These are phyloP conservation scores for Myxozyma geophila DNA, from an alignment of 805 yeast genomes.

Conservation along the genomic window DNA sequence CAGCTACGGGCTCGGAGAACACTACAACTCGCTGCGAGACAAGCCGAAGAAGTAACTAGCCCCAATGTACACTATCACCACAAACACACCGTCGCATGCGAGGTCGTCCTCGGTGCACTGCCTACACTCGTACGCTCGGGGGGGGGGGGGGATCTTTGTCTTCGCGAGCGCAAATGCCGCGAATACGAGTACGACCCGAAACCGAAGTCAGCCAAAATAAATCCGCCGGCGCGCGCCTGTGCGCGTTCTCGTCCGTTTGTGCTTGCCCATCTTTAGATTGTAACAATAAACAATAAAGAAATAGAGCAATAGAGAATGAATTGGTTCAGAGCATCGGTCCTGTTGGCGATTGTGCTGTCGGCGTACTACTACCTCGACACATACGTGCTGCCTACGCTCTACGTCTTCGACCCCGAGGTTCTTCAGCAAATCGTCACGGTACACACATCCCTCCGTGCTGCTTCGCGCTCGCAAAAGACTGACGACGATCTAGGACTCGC, in stretches of 20 bases:
- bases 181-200: not conserved
- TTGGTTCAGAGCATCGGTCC: slow-evolving; percentile 15
- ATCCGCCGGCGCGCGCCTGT: not conserved
- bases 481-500: slow-evolving; percentile 37
- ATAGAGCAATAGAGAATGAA: not conserved
- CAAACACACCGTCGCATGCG: too few species aligned
- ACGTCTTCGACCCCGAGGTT: slow-evolving; percentile 68
- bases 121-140: too few species aligned
- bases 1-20: slow-evolving; percentile 90
- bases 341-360: slow-evolving; percentile 23
- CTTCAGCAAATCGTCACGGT: slow-evolving; percentile 58
- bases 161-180: too few species aligned
- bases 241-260: not conserved
- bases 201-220: not conserved
- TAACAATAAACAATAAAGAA: not conserved
- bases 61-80: not conserved
- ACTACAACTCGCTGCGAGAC: slow-evolving; percentile 69
- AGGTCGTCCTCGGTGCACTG: too few species aligned
- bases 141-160: too few species aligned
- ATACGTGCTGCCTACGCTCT: slow-evolving; percentile 71
- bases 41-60: not conserved
- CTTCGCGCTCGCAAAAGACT: slow-evolving; percentile 32
- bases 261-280: not conserved
- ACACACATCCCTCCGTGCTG: slow-evolving; percentile 20
- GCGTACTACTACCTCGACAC: slow-evolving; percentile 45